Base-by-base conservation (phyloP, 352 stramenopile species). In the Blastocystis sp. region DNA sequence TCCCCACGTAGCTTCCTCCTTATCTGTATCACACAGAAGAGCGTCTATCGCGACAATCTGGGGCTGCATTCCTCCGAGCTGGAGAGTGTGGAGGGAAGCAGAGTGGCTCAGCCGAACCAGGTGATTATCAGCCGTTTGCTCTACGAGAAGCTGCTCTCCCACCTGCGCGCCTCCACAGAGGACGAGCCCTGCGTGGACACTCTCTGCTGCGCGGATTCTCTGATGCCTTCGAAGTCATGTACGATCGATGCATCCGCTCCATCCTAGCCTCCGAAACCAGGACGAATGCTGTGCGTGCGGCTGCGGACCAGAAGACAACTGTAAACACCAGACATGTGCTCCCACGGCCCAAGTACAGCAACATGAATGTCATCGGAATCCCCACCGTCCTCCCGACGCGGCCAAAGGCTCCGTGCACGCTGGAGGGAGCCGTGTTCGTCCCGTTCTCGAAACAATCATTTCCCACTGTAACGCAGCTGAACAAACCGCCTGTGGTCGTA, bases 61-160 rank as follows among this genome's bases (percentile, higher is more conserved):
- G 20, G 20, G 50, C 9, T 18, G 50, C 50, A 59, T 9, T 20
- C 50, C 41, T 23, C 6, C 13, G 50, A 75, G 41, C 7, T 41
- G 4, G 50, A 75, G n/a, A 53, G 41, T 75, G 63, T 41, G 20
- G 29, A 34, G 29, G 29, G 29, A 1, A 34, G 29, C 29, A 34
- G 29, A 34, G 29, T 34, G 29, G 50, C 50, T 1, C 11, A 41
- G 26, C 47, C 50, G 37, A 53, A 64, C 29, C 53, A 84, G 15
- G 73, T 84, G 29, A 23, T 84, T n/a, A 26, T 84, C 8, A 54
- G 47, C 29, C 47, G 73, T 20, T 13, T 53, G 50, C 68, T 84
- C 47, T 84, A 69, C 26, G 29, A 23, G 1, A 68, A 45, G 34
- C 73, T 84, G 15, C 13, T 84, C 13, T 84, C 73, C 18, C 50